Evolutionary conservation across 768 basidiomycete genomes (phyloP).

Genomic region (Podaxis sp.): DNA sequence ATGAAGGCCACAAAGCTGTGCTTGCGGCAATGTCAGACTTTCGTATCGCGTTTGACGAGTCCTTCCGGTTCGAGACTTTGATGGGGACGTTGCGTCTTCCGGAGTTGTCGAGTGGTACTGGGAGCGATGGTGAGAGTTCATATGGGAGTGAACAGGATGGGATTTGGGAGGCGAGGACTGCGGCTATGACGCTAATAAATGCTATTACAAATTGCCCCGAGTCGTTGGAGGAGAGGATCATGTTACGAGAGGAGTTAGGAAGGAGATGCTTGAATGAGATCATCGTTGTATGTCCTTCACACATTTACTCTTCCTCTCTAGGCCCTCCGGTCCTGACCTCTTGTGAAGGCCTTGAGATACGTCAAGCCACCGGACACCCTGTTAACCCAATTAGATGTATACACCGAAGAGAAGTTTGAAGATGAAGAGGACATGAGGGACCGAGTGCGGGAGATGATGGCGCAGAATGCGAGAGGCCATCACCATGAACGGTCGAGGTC

Average conservation of each 20-base stretch:
- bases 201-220: slow-evolving; percentile 77
- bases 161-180: slow-evolving; percentile 79
- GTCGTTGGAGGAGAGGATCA: slow-evolving; percentile 72
- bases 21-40: slow-evolving; percentile 82
- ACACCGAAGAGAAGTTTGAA: slow-evolving; percentile 86
- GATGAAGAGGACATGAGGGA: slow-evolving; percentile 86
- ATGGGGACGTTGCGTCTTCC: slow-evolving; percentile 61
- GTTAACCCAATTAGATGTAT: slow-evolving; percentile 79
- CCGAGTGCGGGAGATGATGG: slow-evolving; percentile 41
- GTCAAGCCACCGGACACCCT: slow-evolving; percentile 69
- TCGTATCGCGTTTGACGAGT: slow-evolving; percentile 64
- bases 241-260: slow-evolving; percentile 80
- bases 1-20: slow-evolving; percentile 73
- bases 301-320: not conserved
- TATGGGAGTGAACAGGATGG: slow-evolving; percentile 60
- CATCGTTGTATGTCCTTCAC: slow-evolving; percentile 63
- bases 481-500: slow-evolving; percentile 35
- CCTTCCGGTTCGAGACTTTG: slow-evolving; percentile 79
- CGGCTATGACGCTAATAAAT: slow-evolving; percentile 77
- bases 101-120: slow-evolving; percentile 35
- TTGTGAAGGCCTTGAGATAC: slow-evolving; percentile 66
- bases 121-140: slow-evolving; percentile 31
- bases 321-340: not conserved
- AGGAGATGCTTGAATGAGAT: slow-evolving; percentile 82
- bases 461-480: slow-evolving; percentile 21